Base-by-base conservation (phyloP, 257 asterid genomes). In the Catharanthus roseus region DNA sequence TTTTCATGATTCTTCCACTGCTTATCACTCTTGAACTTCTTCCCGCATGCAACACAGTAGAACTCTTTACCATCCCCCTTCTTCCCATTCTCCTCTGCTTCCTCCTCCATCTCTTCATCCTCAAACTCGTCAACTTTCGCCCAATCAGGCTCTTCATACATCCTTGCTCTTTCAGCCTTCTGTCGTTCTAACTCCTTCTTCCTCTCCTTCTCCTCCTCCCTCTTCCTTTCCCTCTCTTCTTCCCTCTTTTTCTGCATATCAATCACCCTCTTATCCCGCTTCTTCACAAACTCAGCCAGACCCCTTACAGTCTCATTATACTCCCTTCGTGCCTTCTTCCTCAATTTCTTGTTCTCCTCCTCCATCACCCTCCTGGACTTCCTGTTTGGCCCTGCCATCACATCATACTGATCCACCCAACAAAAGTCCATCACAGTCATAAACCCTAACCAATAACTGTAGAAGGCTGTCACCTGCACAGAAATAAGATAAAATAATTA, bases 1-100 rank as follows among this genome's bases (percentile, higher is more conserved):
- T 88, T 97, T 80, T 95, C 97, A 5, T 95, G 97, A 83, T 95
- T 95, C 82, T 86, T 88, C 99, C 97, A 95, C 79, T 95, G 99
- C 77, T 89, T 95, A 70, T 95, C 97, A 58, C 93, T 91, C 90
- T 83, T 95, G 77, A 95, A 95, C 83, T 88, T 95, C 88, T 91
- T 89, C 80, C 97, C 83, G 41, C 99, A 95, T 33, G 83, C 95
- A 42, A 95, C 90, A 77, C 99, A 95, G 71, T 91, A 95, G 21
- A 89, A 83, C 79, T 95, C 96, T 0, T 79, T 67, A 26, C 5
- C 65, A 34, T 72, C 74, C 28, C 72, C 79, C 62, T 75, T 78
- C 83, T 80, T 84, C 60, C 33, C 67, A 47, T 70, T 77, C 72
- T 89, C 96, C 77, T 82, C 88, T 72, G 67, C 51, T 19, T 41